Base-by-base conservation (phyloP, 2,329 filamentous ascomycete species). In the Xylaria multiplex region DNA sequence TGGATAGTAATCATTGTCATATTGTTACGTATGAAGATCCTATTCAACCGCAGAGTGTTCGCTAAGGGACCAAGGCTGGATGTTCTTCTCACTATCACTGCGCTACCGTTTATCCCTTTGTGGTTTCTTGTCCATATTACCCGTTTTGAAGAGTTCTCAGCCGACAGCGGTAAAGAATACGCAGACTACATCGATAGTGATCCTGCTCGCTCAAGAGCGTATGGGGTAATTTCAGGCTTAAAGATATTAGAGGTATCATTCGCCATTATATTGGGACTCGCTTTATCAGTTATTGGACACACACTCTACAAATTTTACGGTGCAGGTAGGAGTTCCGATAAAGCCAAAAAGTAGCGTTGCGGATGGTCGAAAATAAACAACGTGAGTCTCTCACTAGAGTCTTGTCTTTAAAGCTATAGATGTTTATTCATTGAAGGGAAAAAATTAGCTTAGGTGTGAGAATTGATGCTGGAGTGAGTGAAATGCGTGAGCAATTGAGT, bases 61-160 rank as follows among this genome's bases (percentile, higher is more conserved):
- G 40, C 27, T 3, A 53, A 54, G 27, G 55, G 55, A 27, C 62
- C 62, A 9, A 53, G 62, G 22, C 32, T 54, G 14, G 55, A 64
- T n/a, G 40, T 49, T 3, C 54, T 64, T 16, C 6, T 64, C 22
- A 54, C 62, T n/a, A 35, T 54, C n/a, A 40, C 37, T 8, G 49
- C 37, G 6, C 46, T 59, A 9, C 48, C 48, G 13, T 55, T 54
- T 30, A 53, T 59, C 3, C 55, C 55, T 2, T 1, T 48, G 32
- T 59, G 48, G 54, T 16, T 54, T 9, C n/a, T 64, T 48, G 62
- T 64, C 11, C 49, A 55, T 22, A 55, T 64, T n/a, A 48, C 55
- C 2, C 56, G 48, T 24, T 59, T 64, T 48, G 48, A 7, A 3
- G 54, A 53, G 14, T 49, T 55, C 37, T 45, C 27, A 14, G 14